Percentiles rank a stretch among this genome's conserved stretches.
Conservation (phyloP, 352 stramenopile genomes). For the Phytopythium montanum region DNA sequence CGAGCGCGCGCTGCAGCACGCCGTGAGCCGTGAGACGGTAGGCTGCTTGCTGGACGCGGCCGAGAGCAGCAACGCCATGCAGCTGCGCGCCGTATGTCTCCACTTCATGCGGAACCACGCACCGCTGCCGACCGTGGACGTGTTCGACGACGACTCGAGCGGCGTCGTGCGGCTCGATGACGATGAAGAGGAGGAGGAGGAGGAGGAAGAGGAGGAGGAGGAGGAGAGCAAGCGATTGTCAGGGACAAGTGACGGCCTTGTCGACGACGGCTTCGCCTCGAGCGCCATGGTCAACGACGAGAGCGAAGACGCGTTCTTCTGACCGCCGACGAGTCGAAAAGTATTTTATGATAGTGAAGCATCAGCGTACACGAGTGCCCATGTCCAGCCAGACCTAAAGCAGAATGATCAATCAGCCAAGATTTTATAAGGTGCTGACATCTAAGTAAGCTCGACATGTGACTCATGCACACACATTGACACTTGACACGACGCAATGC, state of each 20-base stretch:
- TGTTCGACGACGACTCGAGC: constrained; percentile 11
- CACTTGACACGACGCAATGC: neutral
- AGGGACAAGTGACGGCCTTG: neutral
- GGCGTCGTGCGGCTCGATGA: constrained; percentile 1
- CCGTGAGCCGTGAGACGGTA: constrained; percentile 80
- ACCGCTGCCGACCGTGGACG: constrained; percentile 7
- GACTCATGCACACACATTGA: neutral
- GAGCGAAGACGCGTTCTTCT: constrained; percentile 1
- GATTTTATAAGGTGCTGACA: neutral
- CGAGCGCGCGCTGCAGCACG: constrained; percentile 83
- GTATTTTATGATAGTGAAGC: too few relatives aligned
- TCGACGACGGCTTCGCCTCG: neutral
- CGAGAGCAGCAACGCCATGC: constrained; percentile 88
- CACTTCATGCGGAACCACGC: constrained; percentile 90
- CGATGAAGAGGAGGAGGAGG: constrained; percentile 6
- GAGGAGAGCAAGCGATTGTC: constrained; percentile 8
- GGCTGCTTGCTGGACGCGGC: constrained; percentile 87
- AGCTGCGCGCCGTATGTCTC: constrained; percentile 89
- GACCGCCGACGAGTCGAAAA: neutral
- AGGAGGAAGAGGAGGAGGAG: constrained; percentile 9
- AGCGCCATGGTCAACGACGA: neutral
- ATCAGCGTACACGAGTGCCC: too few relatives aligned
- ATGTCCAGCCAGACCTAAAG: too few relatives aligned
- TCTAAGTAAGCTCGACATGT: constrained; percentile 3
- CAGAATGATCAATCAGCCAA: too few relatives aligned